Evolutionary conservation across 2,329 filamentous ascomycete genomes (phyloP).

Genomic region (Trichophyton mentagrophytes): DNA sequence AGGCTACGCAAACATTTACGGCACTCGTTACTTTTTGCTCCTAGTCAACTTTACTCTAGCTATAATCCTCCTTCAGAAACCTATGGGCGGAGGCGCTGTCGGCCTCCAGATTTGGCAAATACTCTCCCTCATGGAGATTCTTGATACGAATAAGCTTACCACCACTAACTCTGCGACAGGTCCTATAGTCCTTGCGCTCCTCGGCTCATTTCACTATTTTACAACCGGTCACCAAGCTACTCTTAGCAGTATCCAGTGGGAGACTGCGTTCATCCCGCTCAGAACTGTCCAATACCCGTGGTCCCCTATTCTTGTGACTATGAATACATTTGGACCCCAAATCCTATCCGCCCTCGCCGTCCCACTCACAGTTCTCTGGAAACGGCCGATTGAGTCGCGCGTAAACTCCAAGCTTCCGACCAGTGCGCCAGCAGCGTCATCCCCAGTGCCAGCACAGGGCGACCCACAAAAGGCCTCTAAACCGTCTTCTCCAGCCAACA

Average conservation of each 20-base stretch:
- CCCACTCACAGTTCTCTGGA: slow-evolving; percentile 78
- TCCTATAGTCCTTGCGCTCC: slow-evolving; percentile 69
- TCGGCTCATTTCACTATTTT: slow-evolving; percentile 92
- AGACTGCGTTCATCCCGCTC: slow-evolving; percentile 82
- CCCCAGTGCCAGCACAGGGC: background rate
- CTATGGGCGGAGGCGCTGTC: slow-evolving; percentile 80
- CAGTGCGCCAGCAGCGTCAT: slow-evolving; percentile 19
- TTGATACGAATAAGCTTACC: slow-evolving; percentile 49
- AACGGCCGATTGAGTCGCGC: slow-evolving; percentile 61
- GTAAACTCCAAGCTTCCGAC: slow-evolving; percentile 13
- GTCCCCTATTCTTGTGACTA: slow-evolving; percentile 64
- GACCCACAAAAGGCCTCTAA: background rate
- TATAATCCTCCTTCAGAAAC: slow-evolving; percentile 74
- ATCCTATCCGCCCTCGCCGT: slow-evolving; percentile 69
- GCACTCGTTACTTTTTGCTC: slow-evolving; percentile 76
- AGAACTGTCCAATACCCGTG: slow-evolving; percentile 76
- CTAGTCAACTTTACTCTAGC: slow-evolving; percentile 65
- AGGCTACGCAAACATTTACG: slow-evolving; percentile 87
- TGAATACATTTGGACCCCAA: slow-evolving; percentile 84
- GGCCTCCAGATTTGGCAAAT: slow-evolving; percentile 79
- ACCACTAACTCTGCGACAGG: slow-evolving; percentile 56
- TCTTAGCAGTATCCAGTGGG: slow-evolving; percentile 85
- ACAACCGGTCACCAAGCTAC: slow-evolving; percentile 93
- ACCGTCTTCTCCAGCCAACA: slow-evolving; percentile 19
- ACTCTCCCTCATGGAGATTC: slow-evolving; percentile 56